phyloP scores from a whole-genome alignment of 2,329 filamentous ascomycete genomes.

The Colletotrichum magnum region DNA sequence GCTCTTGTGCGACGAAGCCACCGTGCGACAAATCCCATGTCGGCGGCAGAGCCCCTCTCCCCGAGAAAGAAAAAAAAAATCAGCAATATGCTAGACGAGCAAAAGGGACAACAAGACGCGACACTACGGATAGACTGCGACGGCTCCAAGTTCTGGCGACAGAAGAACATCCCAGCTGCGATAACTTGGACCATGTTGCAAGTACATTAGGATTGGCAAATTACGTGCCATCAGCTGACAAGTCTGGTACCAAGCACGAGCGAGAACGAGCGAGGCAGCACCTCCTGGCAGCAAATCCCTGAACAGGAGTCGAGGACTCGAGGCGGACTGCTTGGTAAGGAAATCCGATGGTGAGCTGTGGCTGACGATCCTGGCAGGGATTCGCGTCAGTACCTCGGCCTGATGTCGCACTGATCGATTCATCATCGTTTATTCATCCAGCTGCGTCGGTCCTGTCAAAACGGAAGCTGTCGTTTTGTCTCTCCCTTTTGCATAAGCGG shows the following conservation, averaged over 20 bases:
- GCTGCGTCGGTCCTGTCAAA: constrained; percentile 21
- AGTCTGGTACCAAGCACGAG: constrained; percentile 11
- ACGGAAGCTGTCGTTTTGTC: neutral
- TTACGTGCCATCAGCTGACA: constrained; percentile 35
- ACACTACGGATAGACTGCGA: constrained; percentile 1
- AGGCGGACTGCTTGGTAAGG: constrained; percentile 39
- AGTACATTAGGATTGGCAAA: constrained; percentile 36
- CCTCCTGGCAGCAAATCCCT: constrained; percentile 32
- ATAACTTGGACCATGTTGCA: constrained; percentile 32
- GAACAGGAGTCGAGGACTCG: constrained; percentile 10
- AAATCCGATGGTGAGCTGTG: constrained; percentile 40
- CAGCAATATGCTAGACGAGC: neutral
- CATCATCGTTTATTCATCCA: constrained; percentile 35
- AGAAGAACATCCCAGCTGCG: constrained; percentile 26
- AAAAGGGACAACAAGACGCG: neutral
- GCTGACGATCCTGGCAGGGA: constrained; percentile 42
- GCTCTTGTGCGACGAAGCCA: constrained; percentile 36
- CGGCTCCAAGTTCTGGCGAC: constrained; percentile 1
- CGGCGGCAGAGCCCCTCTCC: constrained; percentile 6
- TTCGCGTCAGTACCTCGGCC: constrained; percentile 36
- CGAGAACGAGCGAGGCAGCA: constrained; percentile 26
- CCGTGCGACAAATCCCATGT: constrained; percentile 27
- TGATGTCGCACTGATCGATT: constrained; percentile 36
- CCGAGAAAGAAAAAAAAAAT: neutral
- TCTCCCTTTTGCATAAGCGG: too few relatives aligned